phyloP scores from a whole-genome alignment of 768 basidiomycete genomes.

The Amanita subjunquillea region DNA sequence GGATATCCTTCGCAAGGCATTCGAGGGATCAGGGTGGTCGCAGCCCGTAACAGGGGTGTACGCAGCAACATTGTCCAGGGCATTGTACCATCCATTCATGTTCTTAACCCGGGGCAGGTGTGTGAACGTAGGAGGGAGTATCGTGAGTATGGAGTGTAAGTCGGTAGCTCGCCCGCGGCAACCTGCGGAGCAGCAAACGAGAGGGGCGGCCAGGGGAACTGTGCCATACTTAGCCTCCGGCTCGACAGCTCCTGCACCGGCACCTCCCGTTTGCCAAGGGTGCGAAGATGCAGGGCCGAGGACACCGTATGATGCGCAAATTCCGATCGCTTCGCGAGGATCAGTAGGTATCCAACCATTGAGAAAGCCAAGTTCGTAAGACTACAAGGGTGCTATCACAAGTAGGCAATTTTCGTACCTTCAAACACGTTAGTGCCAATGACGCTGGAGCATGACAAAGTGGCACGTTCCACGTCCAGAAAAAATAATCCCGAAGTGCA shows the following conservation, averaged over 20 bases:
- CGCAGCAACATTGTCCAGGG: conserved; percentile 25
- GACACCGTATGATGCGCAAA: conserved; percentile 48
- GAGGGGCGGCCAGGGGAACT: conserved; percentile 23
- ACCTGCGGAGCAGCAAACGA: conserved; percentile 11
- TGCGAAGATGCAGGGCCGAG: neutral
- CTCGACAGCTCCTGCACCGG: conserved; percentile 40
- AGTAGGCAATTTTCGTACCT: conserved; percentile 25
- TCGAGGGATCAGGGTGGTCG: conserved; percentile 28
- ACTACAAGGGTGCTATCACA: conserved; percentile 39
- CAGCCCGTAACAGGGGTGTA: conserved; percentile 32
- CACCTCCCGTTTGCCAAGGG: conserved; percentile 31
- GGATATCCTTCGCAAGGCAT: conserved; percentile 11
- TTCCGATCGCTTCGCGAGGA: conserved; percentile 27
- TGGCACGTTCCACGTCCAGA: conserved; percentile 31
- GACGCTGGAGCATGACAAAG: neutral
- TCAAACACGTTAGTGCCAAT: neutral
- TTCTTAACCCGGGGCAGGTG: conserved; percentile 23
- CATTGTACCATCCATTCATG: conserved; percentile 49
- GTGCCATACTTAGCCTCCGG: conserved; percentile 22
- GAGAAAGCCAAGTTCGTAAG: conserved; percentile 32
- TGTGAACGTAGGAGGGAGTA: conserved; percentile 38
- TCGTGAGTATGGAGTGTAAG: conserved; percentile 58
- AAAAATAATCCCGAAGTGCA: conserved; percentile 30
- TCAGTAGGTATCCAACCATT: conserved; percentile 44
- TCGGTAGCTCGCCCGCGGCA: conserved; percentile 38